phyloP scores from a whole-genome alignment of 2,329 filamentous ascomycete species.

The Ceratocystis variospora region DNA sequence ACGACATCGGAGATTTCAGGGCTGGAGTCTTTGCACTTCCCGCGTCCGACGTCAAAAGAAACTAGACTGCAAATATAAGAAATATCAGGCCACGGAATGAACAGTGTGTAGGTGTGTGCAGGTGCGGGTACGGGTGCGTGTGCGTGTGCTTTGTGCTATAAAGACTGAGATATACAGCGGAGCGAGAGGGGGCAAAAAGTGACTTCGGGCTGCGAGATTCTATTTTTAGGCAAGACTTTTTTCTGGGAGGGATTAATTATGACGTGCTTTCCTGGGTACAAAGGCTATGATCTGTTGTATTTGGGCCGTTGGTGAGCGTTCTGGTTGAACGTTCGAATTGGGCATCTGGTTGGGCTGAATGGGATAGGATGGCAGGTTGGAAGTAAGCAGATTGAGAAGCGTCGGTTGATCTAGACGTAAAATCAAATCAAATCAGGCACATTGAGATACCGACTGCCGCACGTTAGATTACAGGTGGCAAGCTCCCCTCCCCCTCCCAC shows the following conservation, averaged over 20 bases:
- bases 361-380: not conserved
- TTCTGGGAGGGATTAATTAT: not conserved
- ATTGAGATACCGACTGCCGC: not conserved
- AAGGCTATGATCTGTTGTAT: not conserved
- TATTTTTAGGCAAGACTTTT: not conserved
- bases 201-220: conserved; percentile 1
- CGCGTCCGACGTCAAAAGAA: not conserved
- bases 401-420: too few species aligned
- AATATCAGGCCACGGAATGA: not conserved
- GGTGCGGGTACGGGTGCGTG: too few species aligned
- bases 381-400: too few species aligned
- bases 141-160: not conserved
- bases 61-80: not conserved
- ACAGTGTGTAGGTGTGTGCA: not conserved
- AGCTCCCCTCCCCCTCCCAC: not conserved
- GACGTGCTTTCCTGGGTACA: not conserved
- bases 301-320: not conserved
- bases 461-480: not conserved
- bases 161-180: not conserved
- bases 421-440: not conserved
- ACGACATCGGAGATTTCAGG: conserved; percentile 4
- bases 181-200: not conserved
- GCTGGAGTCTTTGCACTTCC: not conserved
- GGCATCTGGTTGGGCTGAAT: not conserved
- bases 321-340: not conserved